Evolutionary conservation across 225 moss, liverwort and hornwort genomes (phyloP).

Genomic region (Pseudoscleropodium purum): DNA sequence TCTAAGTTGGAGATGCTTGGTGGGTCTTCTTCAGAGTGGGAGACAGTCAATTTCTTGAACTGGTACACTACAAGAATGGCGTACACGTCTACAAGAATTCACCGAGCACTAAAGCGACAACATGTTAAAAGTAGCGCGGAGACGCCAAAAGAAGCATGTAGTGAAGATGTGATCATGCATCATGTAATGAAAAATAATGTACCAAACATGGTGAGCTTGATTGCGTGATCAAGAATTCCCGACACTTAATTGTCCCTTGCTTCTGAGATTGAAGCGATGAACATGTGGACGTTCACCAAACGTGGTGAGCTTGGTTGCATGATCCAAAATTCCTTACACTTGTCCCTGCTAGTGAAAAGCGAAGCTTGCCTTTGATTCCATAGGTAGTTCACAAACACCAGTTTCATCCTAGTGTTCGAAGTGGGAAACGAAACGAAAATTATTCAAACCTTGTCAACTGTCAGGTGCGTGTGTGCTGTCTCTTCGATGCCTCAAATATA

Average conservation of each 20-base stretch:
- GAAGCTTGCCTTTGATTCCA: not conserved
- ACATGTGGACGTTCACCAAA: not conserved
- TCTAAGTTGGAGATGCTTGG: not conserved
- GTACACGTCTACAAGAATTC: too few species aligned
- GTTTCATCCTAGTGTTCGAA: not conserved
- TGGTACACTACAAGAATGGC: not conserved
- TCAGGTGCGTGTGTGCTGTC: too few species aligned
- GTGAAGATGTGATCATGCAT: not conserved
- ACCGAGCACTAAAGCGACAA: not conserved
- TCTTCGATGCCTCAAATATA: too few species aligned
- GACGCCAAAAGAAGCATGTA: not conserved
- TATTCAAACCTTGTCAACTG: too few species aligned
- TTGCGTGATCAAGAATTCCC: not conserved
- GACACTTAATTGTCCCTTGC: not conserved
- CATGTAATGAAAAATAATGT: not conserved
- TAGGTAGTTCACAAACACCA: not conserved
- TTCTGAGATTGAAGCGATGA: not conserved
- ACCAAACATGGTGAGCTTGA: not conserved
- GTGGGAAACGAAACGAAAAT: not conserved
- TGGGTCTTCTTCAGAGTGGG: not conserved
- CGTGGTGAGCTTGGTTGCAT: not conserved
- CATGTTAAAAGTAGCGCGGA: too few species aligned
- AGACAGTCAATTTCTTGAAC: not conserved
- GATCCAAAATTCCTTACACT: not conserved
- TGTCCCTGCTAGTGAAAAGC: not conserved